phyloP scores from a whole-genome alignment of 73 alveolate species.

The Halteria grandinella region DNA sequence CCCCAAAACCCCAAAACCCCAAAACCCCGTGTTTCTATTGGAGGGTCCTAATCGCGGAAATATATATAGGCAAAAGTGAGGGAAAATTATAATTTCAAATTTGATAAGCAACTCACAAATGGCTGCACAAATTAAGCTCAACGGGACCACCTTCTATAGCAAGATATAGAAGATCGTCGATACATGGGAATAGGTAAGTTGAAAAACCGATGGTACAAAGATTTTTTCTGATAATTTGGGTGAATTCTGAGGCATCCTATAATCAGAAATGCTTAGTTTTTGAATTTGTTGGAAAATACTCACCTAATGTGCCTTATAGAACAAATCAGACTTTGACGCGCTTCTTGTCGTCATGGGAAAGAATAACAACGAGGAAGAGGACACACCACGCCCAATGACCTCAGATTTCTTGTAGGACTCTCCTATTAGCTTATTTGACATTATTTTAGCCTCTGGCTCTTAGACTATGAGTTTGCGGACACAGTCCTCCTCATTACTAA shows the following conservation, averaged over 20 bases:
- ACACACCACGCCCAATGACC: conserved; percentile 41
- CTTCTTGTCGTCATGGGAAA: conserved; percentile 36
- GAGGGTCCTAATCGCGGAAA: too few species aligned
- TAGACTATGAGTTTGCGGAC: conserved; percentile 72
- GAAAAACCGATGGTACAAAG: background rate
- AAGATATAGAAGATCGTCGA: conserved; percentile 45
- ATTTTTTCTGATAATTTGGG: conserved; percentile 52
- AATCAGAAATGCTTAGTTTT: too few species aligned
- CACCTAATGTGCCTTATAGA: conserved; percentile 11
- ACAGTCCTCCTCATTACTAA: conserved; percentile 61
- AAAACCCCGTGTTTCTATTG: too few species aligned
- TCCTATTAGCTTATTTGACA: background rate
- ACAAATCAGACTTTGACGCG: conserved; percentile 18
- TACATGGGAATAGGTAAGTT: conserved; percentile 56
- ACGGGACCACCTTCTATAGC: conserved; percentile 35
- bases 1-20: too few species aligned
- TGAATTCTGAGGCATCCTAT: too few species aligned
- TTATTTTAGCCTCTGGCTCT: conserved; percentile 61
- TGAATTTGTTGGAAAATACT: too few species aligned
- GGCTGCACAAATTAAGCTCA: conserved; percentile 27
- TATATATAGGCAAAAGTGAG: background rate
- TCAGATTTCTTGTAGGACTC: conserved; percentile 50
- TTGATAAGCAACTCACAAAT: too few species aligned
- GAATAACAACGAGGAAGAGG: conserved; percentile 4
- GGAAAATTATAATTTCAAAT: too few species aligned